Base-by-base conservation (phyloP, 768 basidiomycete genomes). In the Lentinus brumalis region DNA sequence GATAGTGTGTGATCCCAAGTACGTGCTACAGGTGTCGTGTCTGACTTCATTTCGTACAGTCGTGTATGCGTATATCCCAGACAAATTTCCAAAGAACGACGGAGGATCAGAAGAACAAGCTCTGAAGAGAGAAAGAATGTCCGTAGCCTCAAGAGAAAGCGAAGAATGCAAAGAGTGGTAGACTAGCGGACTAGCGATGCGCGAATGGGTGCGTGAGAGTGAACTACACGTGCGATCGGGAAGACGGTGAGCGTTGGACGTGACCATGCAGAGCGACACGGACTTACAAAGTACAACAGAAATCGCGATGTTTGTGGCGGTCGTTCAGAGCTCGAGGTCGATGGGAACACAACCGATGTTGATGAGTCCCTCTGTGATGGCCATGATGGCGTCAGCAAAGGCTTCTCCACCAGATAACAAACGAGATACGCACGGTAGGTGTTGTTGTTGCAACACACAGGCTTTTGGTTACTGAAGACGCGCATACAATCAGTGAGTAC, bases 361-460 rank as follows among this genome's bases (percentile, higher is more conserved):
- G 60, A 71, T 62, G 44, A 70, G 38, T 1, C 70, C 70, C 53
- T 61, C 69, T 71, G 58, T 16, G 12, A 41, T 21, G 7, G 10
- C n/a, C 16, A 46, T 46, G 29, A 49, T 29, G 46, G 21, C 6
- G 38, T 56, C 30, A 47, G 41, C 50, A n/a, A 40, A 14, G 14
- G 12, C 32, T n/a, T 4, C 14, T 26, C 30, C 26, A 21, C 7
- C 15, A 5, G 14, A 2, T 18, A 4, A 31, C 14, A 5, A 15
- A 29, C 21, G 21, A n/a, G 21, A 2, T 9, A n/a, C 68, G 56
- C 50, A 71, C 70, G 60, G 58, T 60, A 70, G 14, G 49, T 61
- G 65, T 67, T 70, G 59, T 71, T 64, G 41, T 62, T 61, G 64
- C 71, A 71, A 63, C 71, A 73, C 16, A 73, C 68, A 6, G 70